Percentiles rank a stretch among this genome's conserved stretches.
Evolutionary conservation across 2,329 filamentous ascomycete species (phyloP).

Genomic region (Exophiala dermatitidis): DNA sequence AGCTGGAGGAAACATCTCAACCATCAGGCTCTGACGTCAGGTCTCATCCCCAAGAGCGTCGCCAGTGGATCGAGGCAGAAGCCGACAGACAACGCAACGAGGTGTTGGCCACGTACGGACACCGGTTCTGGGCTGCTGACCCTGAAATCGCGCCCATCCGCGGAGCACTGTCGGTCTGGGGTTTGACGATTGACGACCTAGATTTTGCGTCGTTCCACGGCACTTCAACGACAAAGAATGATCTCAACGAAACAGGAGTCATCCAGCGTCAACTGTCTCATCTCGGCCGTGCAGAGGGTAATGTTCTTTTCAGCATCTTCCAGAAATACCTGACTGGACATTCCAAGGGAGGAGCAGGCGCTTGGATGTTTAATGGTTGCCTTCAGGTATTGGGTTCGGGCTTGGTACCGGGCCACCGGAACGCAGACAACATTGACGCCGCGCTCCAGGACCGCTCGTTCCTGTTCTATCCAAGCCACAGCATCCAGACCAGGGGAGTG

Average conservation of each 20-base stretch:
- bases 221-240: slow-evolving; percentile 95
- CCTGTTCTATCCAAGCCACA: slow-evolving; percentile 91
- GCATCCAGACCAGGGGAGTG: slow-evolving; percentile 93
- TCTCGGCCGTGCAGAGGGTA: slow-evolving; percentile 91
- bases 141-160: slow-evolving; percentile 87
- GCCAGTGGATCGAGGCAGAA: slow-evolving; percentile 78
- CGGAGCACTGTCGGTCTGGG: slow-evolving; percentile 94
- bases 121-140: slow-evolving; percentile 98
- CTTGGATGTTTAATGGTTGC: slow-evolving; percentile 99
- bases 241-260: slow-evolving; percentile 99
- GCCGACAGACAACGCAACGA: slow-evolving; percentile 88
- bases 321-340: slow-evolving; percentile 99
- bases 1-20: slow-evolving; percentile 80
- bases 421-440: slow-evolving; percentile 94
- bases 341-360: slow-evolving; percentile 96
- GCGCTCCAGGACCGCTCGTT: slow-evolving; percentile 97
- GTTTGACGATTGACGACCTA: slow-evolving; percentile 92
- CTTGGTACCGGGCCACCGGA: slow-evolving; percentile 92
- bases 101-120: slow-evolving; percentile 86
- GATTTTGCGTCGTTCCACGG: slow-evolving; percentile 97
- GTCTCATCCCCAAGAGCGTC: slow-evolving; percentile 79
- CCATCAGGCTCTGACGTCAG: slow-evolving; percentile 66
- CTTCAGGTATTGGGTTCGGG: slow-evolving; percentile 91
- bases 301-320: slow-evolving; percentile 93
- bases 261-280: slow-evolving; percentile 94